Evolutionary conservation across 352 stramenopile genomes (phyloP).

Genomic region (Phytophthora hibernalis): DNA sequence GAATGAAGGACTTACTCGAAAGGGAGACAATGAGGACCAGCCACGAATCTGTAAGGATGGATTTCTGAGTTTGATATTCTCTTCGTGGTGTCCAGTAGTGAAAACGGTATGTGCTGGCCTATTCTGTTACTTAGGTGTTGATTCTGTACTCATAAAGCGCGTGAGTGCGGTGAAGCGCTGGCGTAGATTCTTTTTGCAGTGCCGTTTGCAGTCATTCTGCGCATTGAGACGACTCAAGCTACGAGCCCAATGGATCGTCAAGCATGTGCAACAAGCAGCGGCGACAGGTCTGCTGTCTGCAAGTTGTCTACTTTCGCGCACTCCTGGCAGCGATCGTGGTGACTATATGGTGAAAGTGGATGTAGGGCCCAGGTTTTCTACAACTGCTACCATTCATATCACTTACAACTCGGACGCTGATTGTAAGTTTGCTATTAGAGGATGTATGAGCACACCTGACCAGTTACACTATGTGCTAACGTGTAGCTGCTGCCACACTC

Average conservation of each 20-base stretch:
- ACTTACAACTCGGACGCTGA: constrained; percentile 76
- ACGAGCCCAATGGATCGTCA: constrained; percentile 36
- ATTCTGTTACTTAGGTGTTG: not conserved
- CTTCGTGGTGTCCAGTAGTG: constrained; percentile 43
- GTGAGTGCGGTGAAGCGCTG: constrained; percentile 42
- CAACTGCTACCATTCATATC: constrained; percentile 55
- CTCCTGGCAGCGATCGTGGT: constrained; percentile 45
- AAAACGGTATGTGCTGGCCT: constrained; percentile 41
- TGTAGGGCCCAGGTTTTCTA: constrained; percentile 62
- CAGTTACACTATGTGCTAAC: not conserved
- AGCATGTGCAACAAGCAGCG: constrained; percentile 44
- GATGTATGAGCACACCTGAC: not conserved
- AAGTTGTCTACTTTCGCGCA: constrained; percentile 46
- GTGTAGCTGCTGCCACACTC: constrained; percentile 61
- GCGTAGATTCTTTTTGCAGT: constrained; percentile 45
- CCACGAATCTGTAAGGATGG: constrained; percentile 52
- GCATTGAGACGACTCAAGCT: constrained; percentile 40
- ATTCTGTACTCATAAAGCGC: not conserved
- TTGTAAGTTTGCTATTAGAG: constrained; percentile 43
- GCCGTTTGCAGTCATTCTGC: constrained; percentile 47
- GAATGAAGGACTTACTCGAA: constrained; percentile 32
- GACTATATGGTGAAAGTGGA: constrained; percentile 78
- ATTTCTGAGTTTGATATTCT: constrained; percentile 58
- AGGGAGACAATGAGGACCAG: constrained; percentile 36
- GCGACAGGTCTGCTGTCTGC: constrained; percentile 53